Conservation (phyloP, 2,329 filamentous ascomycete genomes). For the Calonectria crousiana region DNA sequence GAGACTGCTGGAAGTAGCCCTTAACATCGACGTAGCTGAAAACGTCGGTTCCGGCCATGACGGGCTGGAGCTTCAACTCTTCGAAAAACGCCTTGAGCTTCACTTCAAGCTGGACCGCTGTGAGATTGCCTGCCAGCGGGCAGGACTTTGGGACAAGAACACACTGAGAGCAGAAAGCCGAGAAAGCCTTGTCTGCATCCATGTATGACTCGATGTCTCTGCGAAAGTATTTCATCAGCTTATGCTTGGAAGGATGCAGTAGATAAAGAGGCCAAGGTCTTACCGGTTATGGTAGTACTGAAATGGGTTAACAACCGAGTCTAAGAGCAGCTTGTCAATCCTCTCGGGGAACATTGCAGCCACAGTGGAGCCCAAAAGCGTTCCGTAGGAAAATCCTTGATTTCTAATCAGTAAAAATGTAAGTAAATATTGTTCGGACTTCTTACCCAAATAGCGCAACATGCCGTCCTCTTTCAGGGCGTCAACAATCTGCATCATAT, state of each 20-base stretch:
- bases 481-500: neutral
- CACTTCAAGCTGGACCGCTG: neutral
- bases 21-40: neutral
- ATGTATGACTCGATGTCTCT: neutral
- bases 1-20: conserved; percentile 7
- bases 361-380: neutral
- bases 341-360: conserved; percentile 4
- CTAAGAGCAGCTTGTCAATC: neutral
- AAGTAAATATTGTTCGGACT: neutral
- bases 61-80: neutral
- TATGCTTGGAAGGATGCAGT: neutral
- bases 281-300: conserved; percentile 3
- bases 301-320: neutral
- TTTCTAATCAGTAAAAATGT: neutral
- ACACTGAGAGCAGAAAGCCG: neutral
- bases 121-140: neutral
- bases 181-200: conserved; percentile 2
- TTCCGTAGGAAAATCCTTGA: neutral
- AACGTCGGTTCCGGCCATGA: neutral
- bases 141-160: neutral
- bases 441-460: conserved; percentile 6
- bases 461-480: neutral
- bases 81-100: neutral
- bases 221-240: neutral
- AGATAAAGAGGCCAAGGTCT: neutral